Evolutionary conservation across 495 filamentous ascomycete species (phyloP), one percentile per base, ranked within the genome.

Genomic region (Penicillium herquei): DNA sequence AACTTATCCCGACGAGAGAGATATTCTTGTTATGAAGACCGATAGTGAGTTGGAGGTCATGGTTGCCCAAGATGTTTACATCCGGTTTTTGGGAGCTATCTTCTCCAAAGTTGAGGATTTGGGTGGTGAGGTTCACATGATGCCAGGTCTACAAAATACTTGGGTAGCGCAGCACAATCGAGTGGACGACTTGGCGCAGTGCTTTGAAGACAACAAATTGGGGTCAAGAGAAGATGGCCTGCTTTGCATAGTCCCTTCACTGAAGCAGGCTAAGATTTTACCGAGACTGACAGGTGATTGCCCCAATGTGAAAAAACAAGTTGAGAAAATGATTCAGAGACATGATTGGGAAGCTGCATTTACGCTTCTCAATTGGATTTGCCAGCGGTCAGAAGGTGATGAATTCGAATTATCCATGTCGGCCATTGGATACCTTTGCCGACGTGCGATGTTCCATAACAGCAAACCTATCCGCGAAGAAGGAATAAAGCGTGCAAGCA

Each of bases 61-160:
- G 70, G 63, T 49, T 1, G 74, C 74, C 5, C 74, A 77, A 43
- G 72, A 77, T 33, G 60, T 77, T 7, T 77, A 67, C 30, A 68
- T 68, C 0, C 61, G 67, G 2, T 72, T 77, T 35, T 49, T 74
- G 11, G 56, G 57, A 21, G 26, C 49, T 11, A 61, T 56, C 0
- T 42, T 70, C 0, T 8, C 12, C 5, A 40, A 48, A 10, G 4
- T 69, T 3, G 8, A 52, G 8, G 40, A 57, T 0, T 43, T 72
- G 11, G 67, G 64, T 1, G 66, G 67, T 0, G 51, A 64, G 0
- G 54, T 58, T 0, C 52, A 62, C 46, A 12, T 73, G 0, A 30
- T 55, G 13, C 40, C 55, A 13, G 64, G 53, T 0, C 48, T 62
- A 1, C 62, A 67, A 10, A 57, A 52, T 10, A 39, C 59, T 0